Evolutionary conservation across 2,329 filamentous ascomycete genomes (phyloP).

Genomic region (Paraphoma sp.): DNA sequence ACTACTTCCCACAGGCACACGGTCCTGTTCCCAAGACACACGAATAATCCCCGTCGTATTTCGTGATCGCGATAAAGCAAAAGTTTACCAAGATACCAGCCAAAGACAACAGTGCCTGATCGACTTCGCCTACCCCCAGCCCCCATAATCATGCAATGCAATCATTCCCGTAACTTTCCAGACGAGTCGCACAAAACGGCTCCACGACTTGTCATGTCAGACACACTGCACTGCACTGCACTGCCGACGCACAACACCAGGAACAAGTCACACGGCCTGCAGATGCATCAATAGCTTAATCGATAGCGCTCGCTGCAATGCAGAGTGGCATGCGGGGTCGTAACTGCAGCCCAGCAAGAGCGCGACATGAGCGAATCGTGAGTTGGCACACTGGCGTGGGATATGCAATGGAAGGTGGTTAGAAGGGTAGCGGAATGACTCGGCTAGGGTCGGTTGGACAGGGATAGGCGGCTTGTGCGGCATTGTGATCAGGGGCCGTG

Average conservation of each 20-base stretch:
- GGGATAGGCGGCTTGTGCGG: conserved; percentile 9
- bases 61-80: too few relatives aligned
- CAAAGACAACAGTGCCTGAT: not conserved
- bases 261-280: conserved; percentile 20
- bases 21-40: too few relatives aligned
- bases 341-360: too few relatives aligned
- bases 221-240: not conserved
- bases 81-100: too few relatives aligned
- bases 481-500: conserved; percentile 18
- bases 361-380: not conserved
- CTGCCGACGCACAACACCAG: conserved; percentile 4
- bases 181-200: not conserved
- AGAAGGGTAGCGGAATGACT: conserved; percentile 24
- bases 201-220: not conserved
- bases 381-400: conserved; percentile 17
- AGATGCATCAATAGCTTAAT: conserved; percentile 27
- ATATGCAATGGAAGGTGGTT: conserved; percentile 29
- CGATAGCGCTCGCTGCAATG: conserved; percentile 10
- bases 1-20: too few relatives aligned
- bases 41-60: too few relatives aligned
- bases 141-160: not conserved
- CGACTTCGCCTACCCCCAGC: not conserved
- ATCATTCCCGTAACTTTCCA: conserved; percentile 4
- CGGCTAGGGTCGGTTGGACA: conserved; percentile 23
- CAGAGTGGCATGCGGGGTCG: conserved; percentile 1